Evolutionary conservation across 345 rosid genomes (phyloP).

Genomic region (Lenwebbia sp.): DNA sequence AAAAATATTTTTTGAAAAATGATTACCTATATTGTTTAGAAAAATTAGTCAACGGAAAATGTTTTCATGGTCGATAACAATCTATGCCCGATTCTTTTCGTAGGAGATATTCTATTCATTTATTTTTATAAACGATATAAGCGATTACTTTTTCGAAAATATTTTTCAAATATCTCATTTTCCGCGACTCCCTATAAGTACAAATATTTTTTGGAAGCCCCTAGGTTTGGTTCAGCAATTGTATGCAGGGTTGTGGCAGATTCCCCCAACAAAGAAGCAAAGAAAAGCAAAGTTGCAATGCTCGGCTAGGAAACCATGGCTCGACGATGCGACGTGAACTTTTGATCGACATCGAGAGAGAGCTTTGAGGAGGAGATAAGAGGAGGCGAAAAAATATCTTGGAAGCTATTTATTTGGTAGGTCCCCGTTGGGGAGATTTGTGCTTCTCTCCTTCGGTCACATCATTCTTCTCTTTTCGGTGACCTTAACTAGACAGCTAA

Average conservation of each 20-base stretch:
- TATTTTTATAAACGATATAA: too few species aligned
- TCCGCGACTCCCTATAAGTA: not conserved
- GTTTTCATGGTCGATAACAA: too few species aligned
- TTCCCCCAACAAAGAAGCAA: not conserved
- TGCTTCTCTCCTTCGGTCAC: not conserved
- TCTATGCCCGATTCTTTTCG: too few species aligned
- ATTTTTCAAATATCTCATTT: too few species aligned
- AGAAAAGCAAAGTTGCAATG: not conserved
- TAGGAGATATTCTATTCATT: too few species aligned
- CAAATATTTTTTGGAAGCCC: not conserved
- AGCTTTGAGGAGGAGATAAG: not conserved
- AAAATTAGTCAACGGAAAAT: too few species aligned
- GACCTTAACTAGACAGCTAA: not conserved
- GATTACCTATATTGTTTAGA: too few species aligned
- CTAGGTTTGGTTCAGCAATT: not conserved
- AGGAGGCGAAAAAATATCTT: not conserved
- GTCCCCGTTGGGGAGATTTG: not conserved
- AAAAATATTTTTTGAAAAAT: too few species aligned
- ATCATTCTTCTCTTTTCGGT: not conserved
- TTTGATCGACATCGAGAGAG: not conserved
- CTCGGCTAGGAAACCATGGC: not conserved
- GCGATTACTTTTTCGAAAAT: too few species aligned
- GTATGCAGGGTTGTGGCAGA: not conserved
- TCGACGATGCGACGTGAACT: not conserved
- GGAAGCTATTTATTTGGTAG: not conserved